Evolutionary conservation across 1,284 basidiomycete species (phyloP).

Genomic region (Golubevia sp.): DNA sequence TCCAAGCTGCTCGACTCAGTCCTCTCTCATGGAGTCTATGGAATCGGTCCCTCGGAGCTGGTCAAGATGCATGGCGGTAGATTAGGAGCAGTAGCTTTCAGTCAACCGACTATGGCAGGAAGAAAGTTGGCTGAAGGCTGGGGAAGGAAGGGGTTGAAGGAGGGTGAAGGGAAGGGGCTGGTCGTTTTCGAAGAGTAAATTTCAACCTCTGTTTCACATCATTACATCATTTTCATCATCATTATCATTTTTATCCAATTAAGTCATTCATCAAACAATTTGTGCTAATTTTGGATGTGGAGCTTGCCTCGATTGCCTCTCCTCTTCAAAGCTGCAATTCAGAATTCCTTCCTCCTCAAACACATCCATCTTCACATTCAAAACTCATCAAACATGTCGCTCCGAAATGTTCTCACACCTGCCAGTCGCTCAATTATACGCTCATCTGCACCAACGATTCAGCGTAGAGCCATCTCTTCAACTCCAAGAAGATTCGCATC

Average conservation of each 20-base stretch:
- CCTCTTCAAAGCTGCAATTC: too few species aligned
- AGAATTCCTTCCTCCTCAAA: too few species aligned
- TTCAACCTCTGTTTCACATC: background rate
- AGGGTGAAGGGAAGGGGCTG: constrained; percentile 1
- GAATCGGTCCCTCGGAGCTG: constrained; percentile 16
- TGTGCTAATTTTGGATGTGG: too few species aligned
- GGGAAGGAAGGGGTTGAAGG: constrained; percentile 17
- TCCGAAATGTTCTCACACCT: background rate
- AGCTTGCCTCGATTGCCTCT: too few species aligned
- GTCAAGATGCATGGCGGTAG: constrained; percentile 20
- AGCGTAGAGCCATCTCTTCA: background rate
- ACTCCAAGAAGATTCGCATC: background rate
- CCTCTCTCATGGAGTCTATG: constrained; percentile 38
- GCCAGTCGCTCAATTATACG: background rate
- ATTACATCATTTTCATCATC: too few species aligned
- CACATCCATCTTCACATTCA: too few species aligned
- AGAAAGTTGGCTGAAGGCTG: constrained; percentile 31
- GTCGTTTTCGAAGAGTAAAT: constrained; percentile 6
- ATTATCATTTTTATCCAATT: too few species aligned
- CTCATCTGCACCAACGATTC: background rate
- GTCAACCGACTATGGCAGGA: constrained; percentile 48
- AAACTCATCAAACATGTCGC: background rate
- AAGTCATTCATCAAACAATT: too few species aligned
- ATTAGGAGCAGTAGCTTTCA: constrained; percentile 36
- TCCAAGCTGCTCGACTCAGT: constrained; percentile 32